Evolutionary conservation across 2,329 filamentous ascomycete species (phyloP).

Genomic region (Phaeosphaeria sp.): DNA sequence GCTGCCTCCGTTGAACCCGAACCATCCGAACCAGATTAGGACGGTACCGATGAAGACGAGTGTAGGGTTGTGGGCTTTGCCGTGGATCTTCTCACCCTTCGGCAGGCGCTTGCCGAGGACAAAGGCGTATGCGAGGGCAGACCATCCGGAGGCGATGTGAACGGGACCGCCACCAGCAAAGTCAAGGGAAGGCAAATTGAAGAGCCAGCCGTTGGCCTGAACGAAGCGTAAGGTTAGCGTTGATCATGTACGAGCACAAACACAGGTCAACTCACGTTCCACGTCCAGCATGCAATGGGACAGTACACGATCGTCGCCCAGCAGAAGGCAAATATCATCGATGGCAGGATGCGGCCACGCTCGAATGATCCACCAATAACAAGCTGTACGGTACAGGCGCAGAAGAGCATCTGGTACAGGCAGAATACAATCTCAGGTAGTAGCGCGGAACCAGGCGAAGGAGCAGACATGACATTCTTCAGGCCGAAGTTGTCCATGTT

Average conservation of each 20-base stretch:
- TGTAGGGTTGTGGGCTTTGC: constrained; percentile 67
- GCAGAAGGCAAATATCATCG: constrained; percentile 67
- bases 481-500: constrained; percentile 67
- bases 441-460: constrained; percentile 62
- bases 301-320: constrained; percentile 72
- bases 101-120: constrained; percentile 66
- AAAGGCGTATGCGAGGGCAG: constrained; percentile 69
- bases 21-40: constrained; percentile 70
- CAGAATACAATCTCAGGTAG: constrained; percentile 72
- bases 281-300: constrained; percentile 70
- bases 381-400: constrained; percentile 67
- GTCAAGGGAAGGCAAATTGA: constrained; percentile 65
- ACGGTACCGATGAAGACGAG: constrained; percentile 69
- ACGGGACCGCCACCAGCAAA: constrained; percentile 70
- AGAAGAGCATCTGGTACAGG: constrained; percentile 70
- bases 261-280: constrained; percentile 58
- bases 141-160: constrained; percentile 67
- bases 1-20: constrained; percentile 65
- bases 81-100: constrained; percentile 56
- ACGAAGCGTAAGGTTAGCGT: not conserved
- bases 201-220: constrained; percentile 63
- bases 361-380: constrained; percentile 70
- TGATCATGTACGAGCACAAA: not conserved
- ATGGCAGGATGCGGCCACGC: constrained; percentile 68
- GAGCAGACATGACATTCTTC: constrained; percentile 66